Percentiles rank a stretch among this genome's conserved stretches.
Conservation (phyloP, 495 filamentous ascomycete species). For the Cenococcum geophilum region DNA sequence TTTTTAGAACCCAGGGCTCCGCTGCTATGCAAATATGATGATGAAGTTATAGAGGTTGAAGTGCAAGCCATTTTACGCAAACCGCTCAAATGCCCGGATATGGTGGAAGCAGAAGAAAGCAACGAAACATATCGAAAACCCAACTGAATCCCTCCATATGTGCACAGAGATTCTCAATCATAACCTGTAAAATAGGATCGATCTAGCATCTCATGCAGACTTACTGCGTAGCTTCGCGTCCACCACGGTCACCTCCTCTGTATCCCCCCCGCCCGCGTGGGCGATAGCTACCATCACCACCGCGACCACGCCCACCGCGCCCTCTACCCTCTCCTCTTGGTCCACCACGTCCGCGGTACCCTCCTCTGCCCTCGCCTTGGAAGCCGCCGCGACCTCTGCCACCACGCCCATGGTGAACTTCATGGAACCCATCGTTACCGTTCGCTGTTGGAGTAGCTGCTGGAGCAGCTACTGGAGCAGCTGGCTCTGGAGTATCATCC, state of each 20-base stretch:
- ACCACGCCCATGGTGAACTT: slow-evolving; percentile 50
- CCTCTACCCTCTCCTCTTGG: slow-evolving; percentile 25
- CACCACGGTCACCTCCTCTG: slow-evolving; percentile 23
- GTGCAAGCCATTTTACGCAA: slow-evolving; percentile 14
- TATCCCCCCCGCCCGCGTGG: slow-evolving; percentile 47
- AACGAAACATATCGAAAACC: slow-evolving; percentile 20
- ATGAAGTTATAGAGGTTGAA: slow-evolving; percentile 16
- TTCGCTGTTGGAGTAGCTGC: slow-evolving; percentile 23
- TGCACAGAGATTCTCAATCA: background rate
- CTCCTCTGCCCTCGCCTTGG: slow-evolving; percentile 29
- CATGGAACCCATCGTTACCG: slow-evolving; percentile 61
- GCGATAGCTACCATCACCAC: slow-evolving; percentile 38
- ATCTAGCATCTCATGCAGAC: background rate
- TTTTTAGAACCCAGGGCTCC: slow-evolving; percentile 25
- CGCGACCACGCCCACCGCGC: slow-evolving; percentile 32
- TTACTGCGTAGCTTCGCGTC: slow-evolving; percentile 17
- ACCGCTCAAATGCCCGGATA: slow-evolving; percentile 23
- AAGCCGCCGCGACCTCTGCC: slow-evolving; percentile 36
- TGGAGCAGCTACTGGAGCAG: slow-evolving; percentile 29
- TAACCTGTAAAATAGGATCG: background rate
- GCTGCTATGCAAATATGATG: slow-evolving; percentile 29
- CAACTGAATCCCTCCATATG: slow-evolving; percentile 24
- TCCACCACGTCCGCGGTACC: slow-evolving; percentile 31
- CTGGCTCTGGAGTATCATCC: slow-evolving; percentile 45
- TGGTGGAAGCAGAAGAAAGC: slow-evolving; percentile 16